These are phyloP conservation scores for Chrysosporium keratinophilum DNA, from an alignment of 2,329 filamentous ascomycete genomes.

Conservation along the genomic window DNA sequence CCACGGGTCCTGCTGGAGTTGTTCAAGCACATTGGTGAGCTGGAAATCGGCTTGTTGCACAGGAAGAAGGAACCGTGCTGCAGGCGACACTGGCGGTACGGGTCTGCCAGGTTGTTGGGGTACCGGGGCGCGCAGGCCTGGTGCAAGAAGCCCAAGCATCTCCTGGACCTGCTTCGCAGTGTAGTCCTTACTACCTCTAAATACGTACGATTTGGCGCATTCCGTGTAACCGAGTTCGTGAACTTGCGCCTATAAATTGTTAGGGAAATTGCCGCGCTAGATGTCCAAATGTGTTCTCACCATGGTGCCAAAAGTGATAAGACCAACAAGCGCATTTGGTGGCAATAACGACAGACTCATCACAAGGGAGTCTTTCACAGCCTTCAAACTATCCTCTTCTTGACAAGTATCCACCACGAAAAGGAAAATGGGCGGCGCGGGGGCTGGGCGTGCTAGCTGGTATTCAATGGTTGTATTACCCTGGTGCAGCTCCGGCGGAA, in stretches of 20 bases:
- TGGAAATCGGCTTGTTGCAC: constrained; percentile 96
- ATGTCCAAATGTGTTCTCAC: constrained; percentile 36
- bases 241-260: constrained; percentile 62
- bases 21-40: constrained; percentile 88
- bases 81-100: constrained; percentile 64
- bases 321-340: constrained; percentile 52
- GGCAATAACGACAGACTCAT: constrained; percentile 56
- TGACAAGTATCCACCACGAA: constrained; percentile 61
- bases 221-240: constrained; percentile 97
- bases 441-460: constrained; percentile 51
- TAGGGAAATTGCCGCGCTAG: neutral
- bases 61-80: constrained; percentile 81
- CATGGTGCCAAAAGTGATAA: constrained; percentile 76
- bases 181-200: constrained; percentile 96
- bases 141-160: constrained; percentile 77
- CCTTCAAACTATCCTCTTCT: constrained; percentile 57
- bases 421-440: constrained; percentile 56
- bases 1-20: constrained; percentile 95
- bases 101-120: constrained; percentile 65
- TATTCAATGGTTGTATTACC: constrained; percentile 58
- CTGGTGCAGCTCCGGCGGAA: constrained; percentile 56
- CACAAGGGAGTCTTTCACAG: constrained; percentile 56
- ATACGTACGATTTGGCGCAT: constrained; percentile 97
- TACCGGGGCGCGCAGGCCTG: constrained; percentile 62
- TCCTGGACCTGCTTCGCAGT: constrained; percentile 98